phyloP scores from a whole-genome alignment of 345 rosid genomes.

The Pistacia integerrima region DNA sequence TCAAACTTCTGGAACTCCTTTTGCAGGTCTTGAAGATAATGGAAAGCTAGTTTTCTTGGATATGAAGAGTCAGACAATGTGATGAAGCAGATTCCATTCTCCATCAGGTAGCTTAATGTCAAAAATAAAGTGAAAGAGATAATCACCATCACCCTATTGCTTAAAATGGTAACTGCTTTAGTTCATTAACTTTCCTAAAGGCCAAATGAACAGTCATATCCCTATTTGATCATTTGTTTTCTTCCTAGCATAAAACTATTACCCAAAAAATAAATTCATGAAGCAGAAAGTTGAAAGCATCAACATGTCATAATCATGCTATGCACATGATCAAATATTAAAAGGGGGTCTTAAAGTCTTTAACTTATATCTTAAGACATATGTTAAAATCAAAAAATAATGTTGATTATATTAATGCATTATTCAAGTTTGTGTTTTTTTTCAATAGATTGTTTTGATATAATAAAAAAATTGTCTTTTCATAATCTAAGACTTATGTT shows the following conservation, averaged over 20 bases:
- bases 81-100: conserved; percentile 54
- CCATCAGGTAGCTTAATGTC: conserved; percentile 46
- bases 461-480: too few species aligned
- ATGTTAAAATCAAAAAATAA: too few species aligned
- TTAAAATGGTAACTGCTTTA: neutral
- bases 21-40: conserved; percentile 53
- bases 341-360: too few species aligned
- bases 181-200: neutral
- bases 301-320: neutral
- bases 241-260: too few species aligned
- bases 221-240: too few species aligned
- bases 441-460: too few species aligned
- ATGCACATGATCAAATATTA: neutral
- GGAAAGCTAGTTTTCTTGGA: conserved; percentile 70
- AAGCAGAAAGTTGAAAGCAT: neutral
- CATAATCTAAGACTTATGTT: too few species aligned
- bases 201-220: neutral
- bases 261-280: neutral
- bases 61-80: conserved; percentile 57
- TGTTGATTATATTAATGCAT: too few species aligned
- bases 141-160: neutral
- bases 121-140: conserved; percentile 3
- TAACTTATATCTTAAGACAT: too few species aligned
- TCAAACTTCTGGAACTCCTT: conserved; percentile 52
- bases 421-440: too few species aligned